phyloP scores from a whole-genome alignment of 2,329 filamentous ascomycete species.

The Mollisia scopiformis region DNA sequence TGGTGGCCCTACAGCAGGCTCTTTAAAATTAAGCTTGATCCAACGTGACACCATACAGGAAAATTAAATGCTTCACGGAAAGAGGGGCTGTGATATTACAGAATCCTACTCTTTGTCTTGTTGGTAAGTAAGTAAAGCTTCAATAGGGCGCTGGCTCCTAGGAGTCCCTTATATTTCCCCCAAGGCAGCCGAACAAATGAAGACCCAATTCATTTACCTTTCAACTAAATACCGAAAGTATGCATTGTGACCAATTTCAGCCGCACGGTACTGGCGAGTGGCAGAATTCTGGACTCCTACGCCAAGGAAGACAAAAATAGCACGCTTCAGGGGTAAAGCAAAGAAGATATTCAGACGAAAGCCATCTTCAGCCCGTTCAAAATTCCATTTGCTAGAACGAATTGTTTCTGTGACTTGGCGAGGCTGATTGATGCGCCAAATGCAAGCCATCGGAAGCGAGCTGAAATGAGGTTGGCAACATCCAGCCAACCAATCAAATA shows the following conservation, averaged over 20 bases:
- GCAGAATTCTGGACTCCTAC: neutral
- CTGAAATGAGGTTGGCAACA: constrained; percentile 19
- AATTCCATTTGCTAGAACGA: neutral
- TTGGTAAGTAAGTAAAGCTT: neutral
- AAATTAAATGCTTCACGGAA: neutral
- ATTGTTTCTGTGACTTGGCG: neutral
- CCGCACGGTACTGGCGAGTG: neutral
- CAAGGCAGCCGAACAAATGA: neutral
- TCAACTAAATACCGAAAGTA: neutral
- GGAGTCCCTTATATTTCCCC: constrained; percentile 1
- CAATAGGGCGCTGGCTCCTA: neutral
- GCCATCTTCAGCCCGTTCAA: neutral
- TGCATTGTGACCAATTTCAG: constrained; percentile 3
- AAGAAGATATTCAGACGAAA: neutral
- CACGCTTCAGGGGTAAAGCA: neutral
- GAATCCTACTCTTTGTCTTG: neutral
- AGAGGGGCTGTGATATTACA: neutral
- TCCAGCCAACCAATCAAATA: constrained; percentile 3
- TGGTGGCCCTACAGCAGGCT: neutral
- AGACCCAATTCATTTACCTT: neutral
- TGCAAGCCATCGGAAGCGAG: constrained; percentile 15
- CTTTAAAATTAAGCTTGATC: constrained; percentile 4
- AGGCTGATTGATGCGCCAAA: constrained; percentile 11
- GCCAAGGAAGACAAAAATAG: neutral
- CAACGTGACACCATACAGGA: too few relatives aligned